Percentiles rank a stretch among this genome's conserved stretches.
phyloP scores from a whole-genome alignment of 306 rosid species.

The Elaeagnus macrophylla region DNA sequence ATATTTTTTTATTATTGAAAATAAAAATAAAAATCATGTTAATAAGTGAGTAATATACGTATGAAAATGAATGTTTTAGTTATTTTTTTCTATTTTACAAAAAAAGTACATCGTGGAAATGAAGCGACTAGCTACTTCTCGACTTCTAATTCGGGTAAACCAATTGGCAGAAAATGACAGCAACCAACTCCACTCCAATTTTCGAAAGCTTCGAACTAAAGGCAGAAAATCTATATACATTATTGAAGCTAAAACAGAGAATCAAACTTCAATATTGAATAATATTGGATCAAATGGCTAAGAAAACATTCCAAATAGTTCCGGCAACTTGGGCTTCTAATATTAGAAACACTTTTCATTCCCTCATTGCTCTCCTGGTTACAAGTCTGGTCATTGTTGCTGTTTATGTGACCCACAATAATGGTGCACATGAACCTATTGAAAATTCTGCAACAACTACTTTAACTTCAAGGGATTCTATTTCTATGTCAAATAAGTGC shows the following conservation, averaged over 20 bases:
- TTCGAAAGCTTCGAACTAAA: too few species aligned
- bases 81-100: too few species aligned
- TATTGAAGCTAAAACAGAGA: not conserved
- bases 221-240: not conserved
- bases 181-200: too few species aligned
- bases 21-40: too few species aligned
- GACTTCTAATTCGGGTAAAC: too few species aligned
- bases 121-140: too few species aligned
- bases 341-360: slow-evolving; percentile 44
- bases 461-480: slow-evolving; percentile 1
- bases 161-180: too few species aligned
- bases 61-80: too few species aligned
- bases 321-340: slow-evolving; percentile 30
- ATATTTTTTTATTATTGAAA: too few species aligned
- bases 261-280: not conserved
- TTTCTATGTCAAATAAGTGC: slow-evolving; percentile 23
- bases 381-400: slow-evolving; percentile 37
- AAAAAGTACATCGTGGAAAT: too few species aligned
- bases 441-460: slow-evolving; percentile 7
- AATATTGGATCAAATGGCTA: slow-evolving; percentile 23
- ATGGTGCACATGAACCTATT: not conserved
- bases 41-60: too few species aligned
- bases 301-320: slow-evolving; percentile 20
- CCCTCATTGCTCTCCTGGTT: slow-evolving; percentile 47
- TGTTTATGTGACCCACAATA: slow-evolving; percentile 41